Conservation (phyloP, 2,329 filamentous ascomycete species). For the Talaromyces sp. region DNA sequence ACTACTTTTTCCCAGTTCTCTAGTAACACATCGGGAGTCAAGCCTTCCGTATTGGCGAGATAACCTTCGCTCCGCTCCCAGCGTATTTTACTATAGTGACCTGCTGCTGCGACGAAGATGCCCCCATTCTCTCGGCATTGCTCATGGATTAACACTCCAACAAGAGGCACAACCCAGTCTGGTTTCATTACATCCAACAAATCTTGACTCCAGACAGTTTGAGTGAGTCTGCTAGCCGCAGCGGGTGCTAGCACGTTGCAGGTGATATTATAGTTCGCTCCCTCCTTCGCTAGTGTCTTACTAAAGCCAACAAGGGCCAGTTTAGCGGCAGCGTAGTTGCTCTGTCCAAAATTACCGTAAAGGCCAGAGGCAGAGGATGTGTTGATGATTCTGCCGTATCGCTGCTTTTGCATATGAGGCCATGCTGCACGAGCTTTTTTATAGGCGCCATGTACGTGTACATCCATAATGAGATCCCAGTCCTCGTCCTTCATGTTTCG, state of each 20-base stretch:
- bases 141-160: slow-evolving; percentile 85
- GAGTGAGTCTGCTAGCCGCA: slow-evolving; percentile 92
- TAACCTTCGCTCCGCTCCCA: slow-evolving; percentile 92
- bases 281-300: slow-evolving; percentile 96
- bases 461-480: too few relatives aligned
- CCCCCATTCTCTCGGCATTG: slow-evolving; percentile 70
- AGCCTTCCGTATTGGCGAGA: slow-evolving; percentile 81
- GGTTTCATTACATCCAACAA: slow-evolving; percentile 80
- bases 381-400: slow-evolving; percentile 95
- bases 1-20: slow-evolving; percentile 84
- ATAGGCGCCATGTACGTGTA: too few relatives aligned
- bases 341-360: slow-evolving; percentile 92
- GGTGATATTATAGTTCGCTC: slow-evolving; percentile 94
- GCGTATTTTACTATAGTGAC: slow-evolving; percentile 85
- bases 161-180: slow-evolving; percentile 91
- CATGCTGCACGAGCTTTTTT: too few relatives aligned
- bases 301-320: slow-evolving; percentile 94
- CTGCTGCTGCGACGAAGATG: slow-evolving; percentile 92
- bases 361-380: slow-evolving; percentile 93
- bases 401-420: slow-evolving; percentile 64
- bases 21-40: slow-evolving; percentile 83
- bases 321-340: slow-evolving; percentile 96
- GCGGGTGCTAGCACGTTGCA: slow-evolving; percentile 88
- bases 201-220: slow-evolving; percentile 93
- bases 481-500: too few relatives aligned